A percentile compares a stretch with the other conserved stretches of the same genome.
Conservation (phyloP, 1,139 yeast genomes). For the Diutina scorzettiae region DNA sequence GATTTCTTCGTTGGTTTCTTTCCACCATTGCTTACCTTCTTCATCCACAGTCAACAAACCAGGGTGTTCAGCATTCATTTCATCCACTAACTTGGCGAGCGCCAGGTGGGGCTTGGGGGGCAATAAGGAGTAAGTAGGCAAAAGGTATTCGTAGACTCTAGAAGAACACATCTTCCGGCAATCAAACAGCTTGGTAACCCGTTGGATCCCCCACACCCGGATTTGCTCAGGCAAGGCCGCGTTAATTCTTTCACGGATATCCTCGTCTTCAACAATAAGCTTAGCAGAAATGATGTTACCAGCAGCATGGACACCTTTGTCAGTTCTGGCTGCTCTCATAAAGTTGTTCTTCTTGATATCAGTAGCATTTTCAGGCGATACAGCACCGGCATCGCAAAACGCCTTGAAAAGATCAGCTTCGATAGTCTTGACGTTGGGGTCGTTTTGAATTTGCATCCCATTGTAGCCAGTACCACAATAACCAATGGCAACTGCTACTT, state of each 20-base stretch:
- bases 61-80: conserved; percentile 43
- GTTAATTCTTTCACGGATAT: conserved; percentile 64
- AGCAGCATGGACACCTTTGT: conserved; percentile 98
- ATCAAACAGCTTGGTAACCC: conserved; percentile 86
- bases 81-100: conserved; percentile 46
- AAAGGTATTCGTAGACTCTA: conserved; percentile 81
- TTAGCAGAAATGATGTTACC: conserved; percentile 88
- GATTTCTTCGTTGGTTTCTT: conserved; percentile 32
- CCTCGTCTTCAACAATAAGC: conserved; percentile 80
- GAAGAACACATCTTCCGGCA: conserved; percentile 94
- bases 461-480: conserved; percentile 98
- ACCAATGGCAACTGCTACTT: conserved; percentile 89
- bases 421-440: conserved; percentile 83
- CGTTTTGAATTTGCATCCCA: conserved; percentile 81
- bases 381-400: conserved; percentile 79
- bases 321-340: conserved; percentile 96
- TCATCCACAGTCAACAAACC: conserved; percentile 47
- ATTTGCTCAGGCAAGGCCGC: conserved; percentile 69
- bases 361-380: conserved; percentile 76
- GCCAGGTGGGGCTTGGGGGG: conserved; percentile 78
- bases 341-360: conserved; percentile 86
- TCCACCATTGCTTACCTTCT: conserved; percentile 55
- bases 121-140: conserved; percentile 81
- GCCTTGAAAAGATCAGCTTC: conserved; percentile 87
- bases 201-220: conserved; percentile 84